Percentiles rank a stretch among this genome's conserved stretches.
phyloP scores from a whole-genome alignment of 441 rosid genomes.

The Jatropha podagrica region DNA sequence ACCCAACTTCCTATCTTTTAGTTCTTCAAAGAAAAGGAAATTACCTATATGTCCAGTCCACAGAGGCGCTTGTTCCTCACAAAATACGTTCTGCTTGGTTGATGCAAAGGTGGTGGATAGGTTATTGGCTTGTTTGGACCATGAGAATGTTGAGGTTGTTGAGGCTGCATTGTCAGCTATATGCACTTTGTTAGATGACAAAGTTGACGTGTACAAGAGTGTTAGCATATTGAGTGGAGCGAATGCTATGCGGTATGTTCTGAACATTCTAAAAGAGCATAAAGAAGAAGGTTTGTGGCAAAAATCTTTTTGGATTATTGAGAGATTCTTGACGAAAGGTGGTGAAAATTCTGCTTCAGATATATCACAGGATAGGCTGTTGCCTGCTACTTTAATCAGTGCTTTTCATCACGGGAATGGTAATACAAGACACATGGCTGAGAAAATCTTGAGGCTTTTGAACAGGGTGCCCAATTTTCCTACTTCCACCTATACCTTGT shows the following conservation, averaged over 20 bases:
- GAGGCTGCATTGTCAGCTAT: constrained; percentile 82
- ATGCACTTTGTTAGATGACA: constrained; percentile 78
- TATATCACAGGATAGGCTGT: constrained; percentile 71
- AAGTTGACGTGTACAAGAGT: constrained; percentile 70
- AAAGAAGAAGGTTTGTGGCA: constrained; percentile 64
- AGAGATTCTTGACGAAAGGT: constrained; percentile 70
- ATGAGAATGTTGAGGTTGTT: constrained; percentile 71
- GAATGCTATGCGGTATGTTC: constrained; percentile 51
- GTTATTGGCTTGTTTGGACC: constrained; percentile 70
- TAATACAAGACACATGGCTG: constrained; percentile 80
- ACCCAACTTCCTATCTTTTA: constrained; percentile 44
- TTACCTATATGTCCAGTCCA: constrained; percentile 57
- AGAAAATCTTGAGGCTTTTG: constrained; percentile 69
- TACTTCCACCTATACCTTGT: constrained; percentile 33
- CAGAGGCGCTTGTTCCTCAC: constrained; percentile 81
- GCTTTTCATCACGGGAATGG: constrained; percentile 81
- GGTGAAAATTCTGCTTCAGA: constrained; percentile 51
- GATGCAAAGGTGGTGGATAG: constrained; percentile 77
- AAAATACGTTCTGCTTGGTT: constrained; percentile 80
- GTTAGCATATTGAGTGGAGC: constrained; percentile 54
- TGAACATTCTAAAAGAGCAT: constrained; percentile 73
- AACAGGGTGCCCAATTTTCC: constrained; percentile 68
- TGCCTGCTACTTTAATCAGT: constrained; percentile 65
- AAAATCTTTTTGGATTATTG: constrained; percentile 88
- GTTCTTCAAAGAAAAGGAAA: constrained; percentile 48